Percentiles rank a stretch among this genome's conserved stretches.
These are phyloP conservation scores for Golubevia sp. DNA, from an alignment of 1,284 basidiomycete genomes.

Conservation along the genomic window DNA sequence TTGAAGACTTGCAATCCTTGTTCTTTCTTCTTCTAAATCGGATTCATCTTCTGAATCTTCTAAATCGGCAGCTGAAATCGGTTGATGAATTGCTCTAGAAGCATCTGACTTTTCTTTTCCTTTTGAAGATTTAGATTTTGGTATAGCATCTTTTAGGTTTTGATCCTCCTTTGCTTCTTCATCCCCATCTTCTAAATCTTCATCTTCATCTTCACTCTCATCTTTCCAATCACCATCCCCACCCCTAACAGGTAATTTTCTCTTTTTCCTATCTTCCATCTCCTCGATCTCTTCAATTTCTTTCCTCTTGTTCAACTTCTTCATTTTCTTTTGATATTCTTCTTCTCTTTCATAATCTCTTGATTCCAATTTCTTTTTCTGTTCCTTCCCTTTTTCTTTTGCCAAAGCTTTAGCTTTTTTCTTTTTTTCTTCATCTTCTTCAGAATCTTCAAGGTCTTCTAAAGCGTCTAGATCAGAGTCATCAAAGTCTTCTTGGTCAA, in stretches of 20 bases:
- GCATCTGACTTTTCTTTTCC: conserved; percentile 22
- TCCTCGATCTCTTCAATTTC: conserved; percentile 80
- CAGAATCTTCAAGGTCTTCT: background rate
- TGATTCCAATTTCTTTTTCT: conserved; percentile 44
- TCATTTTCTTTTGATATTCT: conserved; percentile 75
- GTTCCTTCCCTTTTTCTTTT: too few species aligned
- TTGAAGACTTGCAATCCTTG: background rate
- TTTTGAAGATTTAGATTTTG: conserved; percentile 13
- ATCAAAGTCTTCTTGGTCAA: background rate
- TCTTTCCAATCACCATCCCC: conserved; percentile 10
- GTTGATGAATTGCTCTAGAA: conserved; percentile 16
- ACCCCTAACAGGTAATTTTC: conserved; percentile 1
- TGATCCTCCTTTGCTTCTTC: conserved; percentile 1
- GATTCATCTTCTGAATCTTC: conserved; percentile 18
- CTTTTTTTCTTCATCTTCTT: background rate
- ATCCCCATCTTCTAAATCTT: conserved; percentile 1
- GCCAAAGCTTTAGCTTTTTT: too few species aligned
- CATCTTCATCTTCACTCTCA: conserved; percentile 19
- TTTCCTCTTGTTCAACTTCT: conserved; percentile 73
- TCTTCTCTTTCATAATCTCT: conserved; percentile 74
- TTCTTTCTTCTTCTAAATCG: conserved; percentile 11
- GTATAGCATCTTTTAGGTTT: background rate
- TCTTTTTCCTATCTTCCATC: conserved; percentile 17
- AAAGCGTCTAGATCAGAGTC: background rate
- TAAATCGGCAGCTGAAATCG: conserved; percentile 22